Conservation (phyloP, 768 basidiomycete species). For the Leccinum incarnatum region DNA sequence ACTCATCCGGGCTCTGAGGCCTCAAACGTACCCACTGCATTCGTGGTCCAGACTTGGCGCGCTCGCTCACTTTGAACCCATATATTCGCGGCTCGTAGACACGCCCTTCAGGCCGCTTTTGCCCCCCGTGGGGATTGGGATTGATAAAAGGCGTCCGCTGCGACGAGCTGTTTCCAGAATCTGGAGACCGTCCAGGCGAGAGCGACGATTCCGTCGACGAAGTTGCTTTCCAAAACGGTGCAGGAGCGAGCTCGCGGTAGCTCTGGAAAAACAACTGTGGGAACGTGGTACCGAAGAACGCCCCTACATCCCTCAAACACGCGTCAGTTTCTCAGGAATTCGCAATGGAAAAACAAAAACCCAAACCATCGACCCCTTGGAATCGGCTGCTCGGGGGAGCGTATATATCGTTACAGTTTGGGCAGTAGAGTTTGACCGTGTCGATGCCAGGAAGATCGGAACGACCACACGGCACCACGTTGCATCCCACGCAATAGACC, state of each 20-base stretch:
- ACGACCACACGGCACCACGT: conserved; percentile 92
- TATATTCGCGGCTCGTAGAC: conserved; percentile 93
- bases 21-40: conserved; percentile 96
- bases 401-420: conserved; percentile 97
- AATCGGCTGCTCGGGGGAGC: conserved; percentile 93
- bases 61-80: conserved; percentile 95
- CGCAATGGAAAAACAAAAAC: conserved; percentile 5
- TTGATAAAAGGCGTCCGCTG: conserved; percentile 68
- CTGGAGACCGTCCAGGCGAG: conserved; percentile 56
- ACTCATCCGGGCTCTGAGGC: conserved; percentile 73
- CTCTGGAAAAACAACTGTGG: conserved; percentile 97
- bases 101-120: conserved; percentile 82
- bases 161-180: conserved; percentile 47
- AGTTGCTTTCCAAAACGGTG: conserved; percentile 85
- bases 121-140: conserved; percentile 85
- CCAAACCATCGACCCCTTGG: conserved; percentile 88
- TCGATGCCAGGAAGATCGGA: conserved; percentile 95
- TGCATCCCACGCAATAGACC: conserved; percentile 86
- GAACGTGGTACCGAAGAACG: conserved; percentile 99
- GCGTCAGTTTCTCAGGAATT: conserved; percentile 10
- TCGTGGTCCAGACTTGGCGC: conserved; percentile 90
- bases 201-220: conserved; percentile 48
- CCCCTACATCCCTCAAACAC: conserved; percentile 53
- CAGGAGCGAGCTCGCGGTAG: conserved; percentile 91
- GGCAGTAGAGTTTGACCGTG: conserved; percentile 97